These are phyloP conservation scores for Scedosporium aurantiacum DNA, from an alignment of 2,329 filamentous ascomycete genomes.

Conservation along the genomic window DNA sequence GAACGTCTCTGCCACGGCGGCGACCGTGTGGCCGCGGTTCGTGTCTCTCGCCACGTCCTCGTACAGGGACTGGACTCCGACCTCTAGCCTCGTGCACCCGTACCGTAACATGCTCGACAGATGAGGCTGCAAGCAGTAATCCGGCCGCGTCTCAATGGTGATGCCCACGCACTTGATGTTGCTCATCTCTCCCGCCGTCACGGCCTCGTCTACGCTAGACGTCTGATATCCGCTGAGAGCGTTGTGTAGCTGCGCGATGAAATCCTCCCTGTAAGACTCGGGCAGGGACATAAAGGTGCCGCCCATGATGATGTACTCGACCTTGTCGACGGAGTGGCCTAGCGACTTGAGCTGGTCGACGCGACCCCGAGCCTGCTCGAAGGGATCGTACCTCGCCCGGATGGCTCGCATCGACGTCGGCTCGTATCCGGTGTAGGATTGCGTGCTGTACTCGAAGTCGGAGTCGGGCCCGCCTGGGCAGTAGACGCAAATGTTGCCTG, in stretches of 20 bases:
- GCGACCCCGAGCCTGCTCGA: conserved; percentile 88
- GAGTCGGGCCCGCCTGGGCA: conserved; percentile 95
- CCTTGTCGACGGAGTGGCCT: conserved; percentile 95
- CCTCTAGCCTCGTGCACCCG: conserved; percentile 85
- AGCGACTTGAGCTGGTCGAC: conserved; percentile 95
- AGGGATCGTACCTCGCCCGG: conserved; percentile 90
- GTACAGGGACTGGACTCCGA: conserved; percentile 93
- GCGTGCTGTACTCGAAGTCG: conserved; percentile 97
- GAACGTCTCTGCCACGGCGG: conserved; percentile 91
- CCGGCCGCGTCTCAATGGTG: conserved; percentile 92
- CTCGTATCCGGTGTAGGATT: conserved; percentile 97
- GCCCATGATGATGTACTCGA: conserved; percentile 99
- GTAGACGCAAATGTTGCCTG: conserved; percentile 97
- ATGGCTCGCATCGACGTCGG: conserved; percentile 98
- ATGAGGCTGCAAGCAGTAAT: conserved; percentile 95
- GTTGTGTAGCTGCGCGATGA: conserved; percentile 93
- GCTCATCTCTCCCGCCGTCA: conserved; percentile 89
- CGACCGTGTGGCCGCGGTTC: conserved; percentile 92
- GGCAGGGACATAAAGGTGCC: conserved; percentile 97
- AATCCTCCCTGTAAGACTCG: conserved; percentile 79
- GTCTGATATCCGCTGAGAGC: conserved; percentile 94
- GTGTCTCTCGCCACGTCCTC: conserved; percentile 98
- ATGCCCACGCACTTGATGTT: conserved; percentile 97
- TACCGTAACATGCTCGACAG: conserved; percentile 95
- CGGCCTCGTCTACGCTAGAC: conserved; percentile 87